Conservation (phyloP, 306 rosid genomes). For the Rosa lucieae region DNA sequence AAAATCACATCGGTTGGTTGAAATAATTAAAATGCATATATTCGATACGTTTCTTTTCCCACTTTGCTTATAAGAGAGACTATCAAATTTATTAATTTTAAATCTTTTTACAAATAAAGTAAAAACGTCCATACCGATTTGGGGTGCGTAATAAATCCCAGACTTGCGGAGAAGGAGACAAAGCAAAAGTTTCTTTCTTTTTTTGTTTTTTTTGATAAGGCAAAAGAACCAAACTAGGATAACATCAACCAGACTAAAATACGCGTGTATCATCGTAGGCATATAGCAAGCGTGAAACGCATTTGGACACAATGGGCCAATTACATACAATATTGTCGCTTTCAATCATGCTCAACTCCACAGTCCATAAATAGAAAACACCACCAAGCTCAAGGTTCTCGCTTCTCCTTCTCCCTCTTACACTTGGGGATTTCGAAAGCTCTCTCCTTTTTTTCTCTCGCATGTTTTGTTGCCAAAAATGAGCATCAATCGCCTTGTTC, state of each 20-base stretch:
- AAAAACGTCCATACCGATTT: too few relatives aligned
- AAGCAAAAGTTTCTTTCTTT: too few relatives aligned
- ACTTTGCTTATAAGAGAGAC: too few relatives aligned
- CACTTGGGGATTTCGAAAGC: neutral
- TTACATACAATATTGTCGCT: neutral
- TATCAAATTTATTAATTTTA: too few relatives aligned
- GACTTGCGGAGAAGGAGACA: too few relatives aligned
- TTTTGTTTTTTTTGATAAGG: too few relatives aligned
- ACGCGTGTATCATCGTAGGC: too few relatives aligned
- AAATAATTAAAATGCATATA: neutral
- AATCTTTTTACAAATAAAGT: too few relatives aligned
- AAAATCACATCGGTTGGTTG: neutral
- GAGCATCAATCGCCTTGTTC: slow-evolving; percentile 38
- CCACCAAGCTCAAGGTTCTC: neutral
- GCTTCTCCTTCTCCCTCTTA: neutral
- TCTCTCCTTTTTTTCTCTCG: neutral
- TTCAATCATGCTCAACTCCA: neutral
- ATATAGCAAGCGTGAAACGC: neutral
- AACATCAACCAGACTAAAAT: too few relatives aligned
- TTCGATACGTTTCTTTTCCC: too few relatives aligned
- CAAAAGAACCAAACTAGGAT: too few relatives aligned
- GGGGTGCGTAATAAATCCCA: too few relatives aligned
- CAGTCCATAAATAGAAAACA: neutral
- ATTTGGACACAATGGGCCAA: neutral
- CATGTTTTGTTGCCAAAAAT: slow-evolving; percentile 22